These are phyloP conservation scores for Powellomyces hirtus DNA, from an alignment of 192 early-diverging fungal genomes.

Conservation along the genomic window DNA sequence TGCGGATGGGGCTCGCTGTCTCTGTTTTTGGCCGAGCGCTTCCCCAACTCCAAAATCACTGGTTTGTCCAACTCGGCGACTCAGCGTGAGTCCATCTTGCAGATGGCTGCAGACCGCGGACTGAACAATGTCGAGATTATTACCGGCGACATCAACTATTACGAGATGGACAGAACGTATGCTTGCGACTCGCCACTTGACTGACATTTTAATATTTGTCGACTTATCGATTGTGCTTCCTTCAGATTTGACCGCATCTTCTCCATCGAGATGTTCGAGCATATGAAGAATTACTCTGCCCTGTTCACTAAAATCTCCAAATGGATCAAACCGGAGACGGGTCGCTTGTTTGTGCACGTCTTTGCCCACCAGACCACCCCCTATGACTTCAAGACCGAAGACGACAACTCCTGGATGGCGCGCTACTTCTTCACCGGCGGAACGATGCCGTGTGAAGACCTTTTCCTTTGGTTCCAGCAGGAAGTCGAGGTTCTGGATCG, in stretches of 20 bases:
- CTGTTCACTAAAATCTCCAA: constrained; percentile 53
- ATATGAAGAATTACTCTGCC: constrained; percentile 63
- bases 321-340: constrained; percentile 56
- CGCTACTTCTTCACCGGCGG: constrained; percentile 67
- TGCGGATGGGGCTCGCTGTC: constrained; percentile 64
- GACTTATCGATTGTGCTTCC: neutral
- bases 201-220: neutral
- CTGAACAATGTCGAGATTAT: constrained; percentile 55
- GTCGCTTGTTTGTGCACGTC: constrained; percentile 64
- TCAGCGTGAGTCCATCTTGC: constrained; percentile 53
- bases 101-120: constrained; percentile 32
- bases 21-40: constrained; percentile 59
- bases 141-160: constrained; percentile 57
- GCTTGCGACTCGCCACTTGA: neutral
- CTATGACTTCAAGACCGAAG: constrained; percentile 58
- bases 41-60: constrained; percentile 54
- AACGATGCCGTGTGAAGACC: constrained; percentile 51
- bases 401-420: constrained; percentile 53
- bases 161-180: constrained; percentile 36
- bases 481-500: constrained; percentile 51
- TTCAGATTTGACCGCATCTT: constrained; percentile 54
- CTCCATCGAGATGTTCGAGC: constrained; percentile 64
- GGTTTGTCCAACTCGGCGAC: constrained; percentile 59
- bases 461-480: constrained; percentile 61
- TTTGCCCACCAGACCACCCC: constrained; percentile 53